Evolutionary conservation across 164 flowering plant species (phyloP), one percentile per base, ranked within the genome.

Genomic region (Akebia trifoliata): DNA sequence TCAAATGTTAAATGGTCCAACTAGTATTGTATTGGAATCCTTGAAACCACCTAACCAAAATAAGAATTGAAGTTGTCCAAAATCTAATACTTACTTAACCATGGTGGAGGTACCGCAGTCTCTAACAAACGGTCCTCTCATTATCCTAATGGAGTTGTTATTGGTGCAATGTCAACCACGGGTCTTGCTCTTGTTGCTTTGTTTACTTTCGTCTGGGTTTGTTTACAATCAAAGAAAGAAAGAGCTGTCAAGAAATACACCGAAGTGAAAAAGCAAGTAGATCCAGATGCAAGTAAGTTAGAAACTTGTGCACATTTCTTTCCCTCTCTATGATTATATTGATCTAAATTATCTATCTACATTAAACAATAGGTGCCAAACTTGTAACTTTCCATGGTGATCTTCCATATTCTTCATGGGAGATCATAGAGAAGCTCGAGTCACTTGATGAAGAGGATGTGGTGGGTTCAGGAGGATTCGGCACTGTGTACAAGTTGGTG

Each of bases 381-480:
- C 87, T 93, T 39, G 73, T 90, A 6, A 87, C 95, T 24, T 93
- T 93, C 72, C 96, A 87, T 37, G 99, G 99, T 6, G 88, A 93
- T 63, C 83, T 93, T 60, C 99, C 99, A 9, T 93, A 93, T 73
- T 72, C 94, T 0, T 84, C 99, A 18, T 63, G 65, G 59, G 97
- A 93, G 65, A 84, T 93, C 55, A 75, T 93, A 20, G 93, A 81
- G 54, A 93, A 90, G 78, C 78, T 93, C n/a, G 98, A 90, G 68
- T 60, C 83, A 39, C 94, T 93, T 44, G 76, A 72, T 48, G 93
- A 86, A 61, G 97, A 84, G 56, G 84, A 90, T 74, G 81, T 87
- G 30, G 90, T 93, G 11, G 99, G 99, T 0, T 85, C 97, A 2
- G 99, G 99, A 63, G 99, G 99, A 48, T 90, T 77, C 71, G 99